phyloP scores from a whole-genome alignment of 305 asterid genomes.

The Fraxinus ornus region DNA sequence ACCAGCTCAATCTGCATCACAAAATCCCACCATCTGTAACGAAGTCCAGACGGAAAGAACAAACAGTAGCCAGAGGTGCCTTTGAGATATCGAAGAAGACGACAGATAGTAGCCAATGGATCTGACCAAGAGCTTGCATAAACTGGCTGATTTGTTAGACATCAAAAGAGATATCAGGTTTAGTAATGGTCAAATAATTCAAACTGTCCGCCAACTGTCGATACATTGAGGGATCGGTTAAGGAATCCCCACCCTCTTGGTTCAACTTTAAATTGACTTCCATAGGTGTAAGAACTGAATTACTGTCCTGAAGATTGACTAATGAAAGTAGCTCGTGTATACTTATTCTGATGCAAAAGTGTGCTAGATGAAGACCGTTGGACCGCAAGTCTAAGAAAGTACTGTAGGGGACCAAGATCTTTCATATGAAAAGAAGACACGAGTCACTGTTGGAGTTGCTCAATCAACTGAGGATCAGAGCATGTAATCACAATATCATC shows the following conservation, averaged over 20 bases:
- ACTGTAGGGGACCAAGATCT: not conserved
- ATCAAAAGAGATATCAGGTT: not conserved
- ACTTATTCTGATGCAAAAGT: not conserved
- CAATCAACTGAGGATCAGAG: not conserved
- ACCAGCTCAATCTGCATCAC: too few relatives aligned
- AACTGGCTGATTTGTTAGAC: not conserved
- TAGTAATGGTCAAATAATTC: too few relatives aligned
- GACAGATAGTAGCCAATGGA: not conserved
- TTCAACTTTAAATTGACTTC: not conserved
- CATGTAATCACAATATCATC: not conserved
- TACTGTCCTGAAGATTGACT: not conserved
- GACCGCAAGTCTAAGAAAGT: not conserved
- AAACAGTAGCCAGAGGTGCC: not conserved
- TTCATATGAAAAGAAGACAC: not conserved
- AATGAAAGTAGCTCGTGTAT: not conserved
- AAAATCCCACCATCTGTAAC: too few relatives aligned
- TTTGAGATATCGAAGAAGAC: not conserved
- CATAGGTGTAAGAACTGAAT: not conserved
- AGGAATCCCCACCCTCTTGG: not conserved
- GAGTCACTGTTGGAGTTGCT: not conserved
- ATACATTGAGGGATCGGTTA: not conserved
- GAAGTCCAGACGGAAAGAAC: not conserved
- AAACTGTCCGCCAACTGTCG: not conserved
- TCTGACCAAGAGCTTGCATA: not conserved
- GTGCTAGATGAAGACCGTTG: not conserved